Conservation (phyloP, 1,284 basidiomycete genomes). For the Grifola frondosa region DNA sequence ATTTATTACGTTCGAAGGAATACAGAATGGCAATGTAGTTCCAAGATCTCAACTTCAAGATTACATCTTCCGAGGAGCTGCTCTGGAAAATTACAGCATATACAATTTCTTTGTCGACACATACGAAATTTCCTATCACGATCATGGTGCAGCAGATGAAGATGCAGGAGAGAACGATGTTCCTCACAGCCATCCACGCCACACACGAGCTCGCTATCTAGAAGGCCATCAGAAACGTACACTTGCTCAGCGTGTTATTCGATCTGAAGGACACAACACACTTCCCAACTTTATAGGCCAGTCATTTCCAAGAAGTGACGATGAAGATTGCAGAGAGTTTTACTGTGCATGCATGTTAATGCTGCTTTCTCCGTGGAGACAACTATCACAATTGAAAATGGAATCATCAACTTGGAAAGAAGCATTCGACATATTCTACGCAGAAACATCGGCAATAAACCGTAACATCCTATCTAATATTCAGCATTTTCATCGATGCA, state of each 20-base stretch:
- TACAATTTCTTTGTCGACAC: constrained; percentile 20
- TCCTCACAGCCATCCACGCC: constrained; percentile 7
- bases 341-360: constrained; percentile 40
- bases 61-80: constrained; percentile 19
- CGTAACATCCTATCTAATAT: constrained; percentile 27
- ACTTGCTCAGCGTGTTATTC: constrained; percentile 21
- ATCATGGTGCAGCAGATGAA: neutral
- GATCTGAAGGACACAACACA: constrained; percentile 30
- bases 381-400: constrained; percentile 29
- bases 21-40: constrained; percentile 4
- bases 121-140: constrained; percentile 17
- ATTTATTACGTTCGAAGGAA: too few relatives aligned
- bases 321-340: constrained; percentile 22
- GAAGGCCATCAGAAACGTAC: constrained; percentile 13
- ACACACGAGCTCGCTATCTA: constrained; percentile 12
- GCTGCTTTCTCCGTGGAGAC: constrained; percentile 40
- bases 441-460: too few relatives aligned
- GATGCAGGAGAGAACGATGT: too few relatives aligned
- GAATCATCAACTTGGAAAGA: constrained; percentile 23
- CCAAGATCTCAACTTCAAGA: constrained; percentile 15
- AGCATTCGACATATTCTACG: constrained; percentile 5
- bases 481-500: constrained; percentile 38
- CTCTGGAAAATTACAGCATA: constrained; percentile 11
- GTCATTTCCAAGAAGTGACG: constrained; percentile 32
- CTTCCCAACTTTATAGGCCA: constrained; percentile 34